Conservation (phyloP, 2,329 filamentous ascomycete species). For the Colletotrichum viniferum region DNA sequence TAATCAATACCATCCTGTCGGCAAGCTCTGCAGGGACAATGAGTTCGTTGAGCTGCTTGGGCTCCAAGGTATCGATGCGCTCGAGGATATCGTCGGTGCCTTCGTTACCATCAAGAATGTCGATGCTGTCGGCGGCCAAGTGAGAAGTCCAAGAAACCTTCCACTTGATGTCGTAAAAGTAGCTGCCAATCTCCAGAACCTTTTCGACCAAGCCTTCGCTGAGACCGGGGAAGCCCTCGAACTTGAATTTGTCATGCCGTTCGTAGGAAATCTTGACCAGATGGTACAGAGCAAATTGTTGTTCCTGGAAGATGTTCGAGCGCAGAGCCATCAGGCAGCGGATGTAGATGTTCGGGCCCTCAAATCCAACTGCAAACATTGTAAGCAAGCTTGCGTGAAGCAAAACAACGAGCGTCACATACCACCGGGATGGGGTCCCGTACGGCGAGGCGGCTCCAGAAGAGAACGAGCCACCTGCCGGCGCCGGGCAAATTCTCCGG, state of each 20-base stretch:
- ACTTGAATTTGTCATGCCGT: slow-evolving; percentile 92
- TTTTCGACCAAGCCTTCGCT: slow-evolving; percentile 89
- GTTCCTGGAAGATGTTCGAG: slow-evolving; percentile 78
- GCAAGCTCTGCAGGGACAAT: slow-evolving; percentile 75
- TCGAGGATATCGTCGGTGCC: slow-evolving; percentile 64
- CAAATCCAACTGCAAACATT: slow-evolving; percentile 55
- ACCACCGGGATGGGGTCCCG: slow-evolving; percentile 61
- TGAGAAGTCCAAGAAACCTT: slow-evolving; percentile 69
- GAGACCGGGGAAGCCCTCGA: slow-evolving; percentile 87
- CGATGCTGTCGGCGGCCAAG: slow-evolving; percentile 49
- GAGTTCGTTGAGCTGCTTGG: slow-evolving; percentile 63
- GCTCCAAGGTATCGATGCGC: slow-evolving; percentile 68
- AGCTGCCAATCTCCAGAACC: slow-evolving; percentile 74
- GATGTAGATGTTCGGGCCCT: slow-evolving; percentile 89
- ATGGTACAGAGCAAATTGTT: slow-evolving; percentile 92
- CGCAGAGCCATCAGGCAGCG: slow-evolving; percentile 84
- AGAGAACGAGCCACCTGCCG: slow-evolving; percentile 45
- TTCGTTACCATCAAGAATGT: slow-evolving; percentile 45
- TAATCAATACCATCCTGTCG: slow-evolving; percentile 76
- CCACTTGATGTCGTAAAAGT: slow-evolving; percentile 87
- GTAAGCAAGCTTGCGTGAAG: neutral
- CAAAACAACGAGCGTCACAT: slow-evolving; percentile 36
- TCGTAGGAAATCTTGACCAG: slow-evolving; percentile 95
- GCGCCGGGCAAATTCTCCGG: slow-evolving; percentile 67
- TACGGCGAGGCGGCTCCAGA: slow-evolving; percentile 12